Conservation (phyloP, 164 flowering plant species). For the Saururus chinensis region DNA sequence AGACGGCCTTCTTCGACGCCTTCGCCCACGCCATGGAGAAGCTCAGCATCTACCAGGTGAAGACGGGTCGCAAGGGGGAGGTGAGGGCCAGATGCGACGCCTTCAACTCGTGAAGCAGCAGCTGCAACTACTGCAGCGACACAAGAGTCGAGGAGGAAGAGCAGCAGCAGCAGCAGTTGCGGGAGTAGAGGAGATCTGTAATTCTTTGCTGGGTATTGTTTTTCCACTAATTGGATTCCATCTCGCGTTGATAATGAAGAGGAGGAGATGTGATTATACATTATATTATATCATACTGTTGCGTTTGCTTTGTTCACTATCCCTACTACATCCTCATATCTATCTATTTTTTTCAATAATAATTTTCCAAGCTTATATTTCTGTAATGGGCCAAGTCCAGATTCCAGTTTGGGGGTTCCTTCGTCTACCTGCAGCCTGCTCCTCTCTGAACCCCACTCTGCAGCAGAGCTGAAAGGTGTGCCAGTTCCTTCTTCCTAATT, state of each 20-base stretch:
- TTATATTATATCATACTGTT: neutral
- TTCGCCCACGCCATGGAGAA: conserved; percentile 60
- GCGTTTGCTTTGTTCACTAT: neutral
- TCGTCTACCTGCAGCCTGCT: too few species aligned
- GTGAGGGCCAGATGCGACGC: conserved; percentile 49
- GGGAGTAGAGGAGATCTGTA: neutral
- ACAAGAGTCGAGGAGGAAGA: neutral
- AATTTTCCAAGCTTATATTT: too few species aligned
- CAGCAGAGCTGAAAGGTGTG: too few species aligned
- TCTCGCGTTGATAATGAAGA: neutral
- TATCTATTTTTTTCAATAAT: too few species aligned
- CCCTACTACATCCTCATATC: neutral
- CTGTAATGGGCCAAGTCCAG: too few species aligned
- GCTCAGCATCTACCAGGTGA: conserved; percentile 28
- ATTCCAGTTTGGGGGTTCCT: too few species aligned
- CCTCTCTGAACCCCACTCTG: too few species aligned
- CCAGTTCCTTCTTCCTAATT: too few species aligned
- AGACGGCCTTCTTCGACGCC: conserved; percentile 38
- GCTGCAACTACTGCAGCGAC: neutral
- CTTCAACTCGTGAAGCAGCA: conserved; percentile 19
- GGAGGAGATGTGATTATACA: neutral
- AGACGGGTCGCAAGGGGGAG: conserved; percentile 47
- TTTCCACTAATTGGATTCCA: neutral
- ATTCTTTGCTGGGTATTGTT: neutral
- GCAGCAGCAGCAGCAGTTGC: too few species aligned